Conservation (phyloP, 352 stramenopile genomes). For the Phytophthora brassicae region DNA sequence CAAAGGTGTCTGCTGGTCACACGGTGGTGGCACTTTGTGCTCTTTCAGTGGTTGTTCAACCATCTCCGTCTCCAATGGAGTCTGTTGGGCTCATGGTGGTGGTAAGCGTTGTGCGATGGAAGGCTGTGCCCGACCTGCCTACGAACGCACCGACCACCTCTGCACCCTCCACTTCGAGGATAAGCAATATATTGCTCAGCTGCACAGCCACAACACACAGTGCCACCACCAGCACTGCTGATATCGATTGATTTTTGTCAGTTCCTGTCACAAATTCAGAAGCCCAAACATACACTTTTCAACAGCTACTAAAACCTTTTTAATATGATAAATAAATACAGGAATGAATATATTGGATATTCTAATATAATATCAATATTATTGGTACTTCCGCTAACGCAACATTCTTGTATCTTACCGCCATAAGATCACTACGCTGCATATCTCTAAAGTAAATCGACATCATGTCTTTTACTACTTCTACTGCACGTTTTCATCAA, state of each 20-base stretch:
- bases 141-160: slow-evolving; percentile 54
- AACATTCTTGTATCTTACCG: slow-evolving; percentile 19
- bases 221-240: slow-evolving; percentile 32
- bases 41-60: slow-evolving; percentile 43
- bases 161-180: slow-evolving; percentile 59
- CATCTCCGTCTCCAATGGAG: slow-evolving; percentile 59
- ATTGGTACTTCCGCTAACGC: slow-evolving; percentile 1
- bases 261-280: slow-evolving; percentile 26
- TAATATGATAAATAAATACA: slow-evolving; percentile 18
- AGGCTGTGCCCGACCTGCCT: slow-evolving; percentile 58
- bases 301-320: slow-evolving; percentile 12
- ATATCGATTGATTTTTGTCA: slow-evolving; percentile 20
- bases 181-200: slow-evolving; percentile 35
- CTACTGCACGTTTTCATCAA: slow-evolving; percentile 1
- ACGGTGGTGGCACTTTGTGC: slow-evolving; percentile 58
- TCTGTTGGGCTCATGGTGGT: slow-evolving; percentile 76
- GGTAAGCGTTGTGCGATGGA: slow-evolving; percentile 79
- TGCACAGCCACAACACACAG: slow-evolving; percentile 22
- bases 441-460: slow-evolving; percentile 24
- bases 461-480: not conserved
- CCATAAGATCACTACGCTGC: slow-evolving; percentile 11
- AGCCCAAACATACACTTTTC: slow-evolving; percentile 24
- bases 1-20: slow-evolving; percentile 64
- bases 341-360: slow-evolving; percentile 22
- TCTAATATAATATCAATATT: too few species aligned